Percentiles rank a stretch among this genome's conserved stretches.
Evolutionary conservation across 1,139 yeast genomes (phyloP).

Genomic region (Magnusiomyces fungicola): DNA sequence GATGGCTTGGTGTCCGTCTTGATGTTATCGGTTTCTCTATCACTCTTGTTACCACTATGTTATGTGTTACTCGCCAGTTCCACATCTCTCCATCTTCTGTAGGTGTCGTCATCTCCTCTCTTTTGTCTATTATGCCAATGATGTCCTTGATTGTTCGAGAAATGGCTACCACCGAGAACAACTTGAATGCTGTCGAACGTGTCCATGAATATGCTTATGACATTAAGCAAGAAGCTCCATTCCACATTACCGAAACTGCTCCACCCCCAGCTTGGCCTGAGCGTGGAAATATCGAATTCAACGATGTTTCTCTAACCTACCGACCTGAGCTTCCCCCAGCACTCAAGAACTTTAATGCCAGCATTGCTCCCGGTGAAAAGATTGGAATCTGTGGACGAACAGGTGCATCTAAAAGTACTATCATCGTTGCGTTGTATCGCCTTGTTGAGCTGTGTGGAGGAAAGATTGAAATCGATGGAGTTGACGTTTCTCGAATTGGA

Average conservation of each 20-base stretch:
- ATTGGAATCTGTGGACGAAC: conserved; percentile 75
- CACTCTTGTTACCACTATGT: conserved; percentile 44
- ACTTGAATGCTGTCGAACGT: conserved; percentile 83
- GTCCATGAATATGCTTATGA: conserved; percentile 62
- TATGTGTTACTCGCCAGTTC: conserved; percentile 60
- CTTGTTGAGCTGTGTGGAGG: conserved; percentile 52
- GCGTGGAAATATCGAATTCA: conserved; percentile 49
- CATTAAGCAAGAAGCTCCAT: conserved; percentile 57
- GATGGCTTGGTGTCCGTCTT: conserved; percentile 68
- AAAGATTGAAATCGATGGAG: conserved; percentile 47
- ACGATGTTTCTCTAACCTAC: conserved; percentile 56
- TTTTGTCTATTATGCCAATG: conserved; percentile 25
- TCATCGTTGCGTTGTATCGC: conserved; percentile 59
- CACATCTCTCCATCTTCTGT: conserved; percentile 56
- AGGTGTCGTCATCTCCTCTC: conserved; percentile 58
- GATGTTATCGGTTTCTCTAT: conserved; percentile 46
- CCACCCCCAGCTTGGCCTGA: conserved; percentile 62
- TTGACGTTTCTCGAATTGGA: conserved; percentile 52
- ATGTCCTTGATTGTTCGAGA: conserved; percentile 37
- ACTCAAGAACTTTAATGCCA: conserved; percentile 46
- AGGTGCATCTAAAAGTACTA: conserved; percentile 72
- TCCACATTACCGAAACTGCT: conserved; percentile 42
- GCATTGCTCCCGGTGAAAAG: conserved; percentile 48
- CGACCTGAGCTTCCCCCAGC: conserved; percentile 72
- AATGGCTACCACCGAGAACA: conserved; percentile 66